Evolutionary conservation across 2,329 filamentous ascomycete species (phyloP).

Genomic region (Diaporthe ilicicola): DNA sequence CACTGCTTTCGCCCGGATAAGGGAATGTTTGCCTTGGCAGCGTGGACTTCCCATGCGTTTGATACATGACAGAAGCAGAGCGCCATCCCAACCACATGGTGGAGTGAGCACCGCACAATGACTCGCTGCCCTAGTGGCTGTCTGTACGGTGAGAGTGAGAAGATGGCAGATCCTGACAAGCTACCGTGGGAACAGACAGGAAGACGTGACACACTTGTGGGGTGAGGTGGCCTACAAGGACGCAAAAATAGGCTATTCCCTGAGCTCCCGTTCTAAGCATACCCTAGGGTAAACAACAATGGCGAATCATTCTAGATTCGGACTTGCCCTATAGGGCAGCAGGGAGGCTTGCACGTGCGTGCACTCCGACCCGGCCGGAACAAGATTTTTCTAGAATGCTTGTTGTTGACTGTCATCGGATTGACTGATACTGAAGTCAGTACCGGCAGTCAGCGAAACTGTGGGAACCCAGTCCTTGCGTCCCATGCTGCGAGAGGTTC

Average conservation of each 20-base stretch:
- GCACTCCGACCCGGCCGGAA: background rate
- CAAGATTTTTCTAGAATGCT: background rate
- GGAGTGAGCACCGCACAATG: slow-evolving; percentile 15
- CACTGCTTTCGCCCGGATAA: background rate
- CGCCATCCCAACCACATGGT: background rate
- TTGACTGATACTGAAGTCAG: background rate
- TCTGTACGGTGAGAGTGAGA: slow-evolving; percentile 9
- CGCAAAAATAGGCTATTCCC: slow-evolving; percentile 10
- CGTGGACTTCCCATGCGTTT: slow-evolving; percentile 10
- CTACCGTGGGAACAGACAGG: slow-evolving; percentile 2
- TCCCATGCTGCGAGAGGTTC: background rate
- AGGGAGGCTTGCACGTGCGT: slow-evolving; percentile 8
- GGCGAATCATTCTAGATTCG: slow-evolving; percentile 14
- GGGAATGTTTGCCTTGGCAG: slow-evolving; percentile 1
- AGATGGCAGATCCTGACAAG: slow-evolving; percentile 14
- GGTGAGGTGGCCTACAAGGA: background rate
- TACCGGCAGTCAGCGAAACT: too few relatives aligned
- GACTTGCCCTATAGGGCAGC: slow-evolving; percentile 16
- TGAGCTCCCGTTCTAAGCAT: slow-evolving; percentile 17
- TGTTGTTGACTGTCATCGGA: background rate
- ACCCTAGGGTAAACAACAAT: slow-evolving; percentile 17
- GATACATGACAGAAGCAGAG: slow-evolving; percentile 18
- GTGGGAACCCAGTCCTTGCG: background rate
- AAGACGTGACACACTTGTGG: slow-evolving; percentile 12
- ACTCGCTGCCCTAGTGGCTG: slow-evolving; percentile 14